Evolutionary conservation across 1,284 basidiomycete species (phyloP).

Genomic region (Inonotus hispidus): DNA sequence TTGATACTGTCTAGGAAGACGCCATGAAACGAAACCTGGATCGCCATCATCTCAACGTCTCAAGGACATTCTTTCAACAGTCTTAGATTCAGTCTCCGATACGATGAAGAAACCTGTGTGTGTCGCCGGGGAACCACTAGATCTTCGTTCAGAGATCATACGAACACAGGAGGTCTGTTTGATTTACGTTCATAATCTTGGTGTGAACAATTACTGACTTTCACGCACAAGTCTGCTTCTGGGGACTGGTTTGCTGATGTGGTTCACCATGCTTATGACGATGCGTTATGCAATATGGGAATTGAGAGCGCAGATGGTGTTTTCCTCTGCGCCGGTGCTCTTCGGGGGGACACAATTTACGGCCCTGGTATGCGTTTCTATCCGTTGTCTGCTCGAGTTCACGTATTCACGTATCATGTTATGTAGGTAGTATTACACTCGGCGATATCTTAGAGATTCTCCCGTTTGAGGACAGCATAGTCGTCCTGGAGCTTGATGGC

Average conservation of each 20-base stretch:
- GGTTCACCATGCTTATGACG: slow-evolving; percentile 81
- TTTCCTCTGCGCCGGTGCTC: slow-evolving; percentile 80
- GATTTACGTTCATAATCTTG: not conserved
- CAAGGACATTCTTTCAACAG: slow-evolving; percentile 53
- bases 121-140: slow-evolving; percentile 62
- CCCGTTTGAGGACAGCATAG: slow-evolving; percentile 83
- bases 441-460: slow-evolving; percentile 85
- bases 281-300: slow-evolving; percentile 57
- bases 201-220: not conserved
- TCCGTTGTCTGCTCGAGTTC: not conserved
- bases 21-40: slow-evolving; percentile 56
- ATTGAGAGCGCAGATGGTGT: slow-evolving; percentile 70
- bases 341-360: slow-evolving; percentile 84
- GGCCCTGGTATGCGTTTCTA: slow-evolving; percentile 55
- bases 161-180: slow-evolving; percentile 58
- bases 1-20: slow-evolving; percentile 42
- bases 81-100: slow-evolving; percentile 68
- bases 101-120: slow-evolving; percentile 73
- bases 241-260: slow-evolving; percentile 93
- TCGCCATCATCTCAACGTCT: slow-evolving; percentile 58
- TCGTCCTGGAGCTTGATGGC: slow-evolving; percentile 82
- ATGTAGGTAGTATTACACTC: slow-evolving; percentile 65
- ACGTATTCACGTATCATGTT: not conserved
- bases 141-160: slow-evolving; percentile 72
- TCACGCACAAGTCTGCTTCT: slow-evolving; percentile 54